phyloP scores from a whole-genome alignment of 306 rosid genomes.

The Fragaria nilgerrensis region DNA sequence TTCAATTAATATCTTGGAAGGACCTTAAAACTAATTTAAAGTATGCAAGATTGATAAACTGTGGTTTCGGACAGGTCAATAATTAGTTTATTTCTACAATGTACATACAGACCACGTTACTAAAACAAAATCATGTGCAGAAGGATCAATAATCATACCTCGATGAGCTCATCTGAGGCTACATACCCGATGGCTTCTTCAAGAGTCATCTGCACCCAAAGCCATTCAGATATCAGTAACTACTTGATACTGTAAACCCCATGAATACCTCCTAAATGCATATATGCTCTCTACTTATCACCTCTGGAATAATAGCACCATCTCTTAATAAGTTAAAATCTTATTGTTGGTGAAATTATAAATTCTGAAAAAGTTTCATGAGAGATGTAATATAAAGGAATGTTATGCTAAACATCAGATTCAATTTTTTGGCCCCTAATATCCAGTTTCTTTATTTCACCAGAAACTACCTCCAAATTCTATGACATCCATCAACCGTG shows the following conservation, averaged over 20 bases:
- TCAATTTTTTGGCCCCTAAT: background rate
- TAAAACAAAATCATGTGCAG: background rate
- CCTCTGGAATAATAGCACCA: background rate
- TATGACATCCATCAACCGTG: background rate
- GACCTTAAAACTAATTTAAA: background rate
- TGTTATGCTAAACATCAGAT: background rate
- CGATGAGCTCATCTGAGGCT: slow-evolving; percentile 94
- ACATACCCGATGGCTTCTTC: slow-evolving; percentile 99
- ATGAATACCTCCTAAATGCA: background rate
- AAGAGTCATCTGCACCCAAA: slow-evolving; percentile 75
- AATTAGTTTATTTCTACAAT: background rate
- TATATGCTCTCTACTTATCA: background rate
- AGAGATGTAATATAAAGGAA: background rate
- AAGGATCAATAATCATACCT: slow-evolving; percentile 41
- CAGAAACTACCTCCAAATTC: background rate
- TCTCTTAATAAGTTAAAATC: background rate
- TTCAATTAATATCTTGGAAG: background rate
- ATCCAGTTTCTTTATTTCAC: background rate
- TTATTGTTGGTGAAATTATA: background rate
- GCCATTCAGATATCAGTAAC: slow-evolving; percentile 27
- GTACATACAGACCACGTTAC: background rate
- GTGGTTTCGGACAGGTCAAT: background rate
- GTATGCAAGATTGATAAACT: background rate
- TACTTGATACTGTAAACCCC: background rate
- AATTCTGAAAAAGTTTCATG: background rate